Conservation (phyloP, 2,329 filamentous ascomycete genomes). For the Monosporascus sp. region DNA sequence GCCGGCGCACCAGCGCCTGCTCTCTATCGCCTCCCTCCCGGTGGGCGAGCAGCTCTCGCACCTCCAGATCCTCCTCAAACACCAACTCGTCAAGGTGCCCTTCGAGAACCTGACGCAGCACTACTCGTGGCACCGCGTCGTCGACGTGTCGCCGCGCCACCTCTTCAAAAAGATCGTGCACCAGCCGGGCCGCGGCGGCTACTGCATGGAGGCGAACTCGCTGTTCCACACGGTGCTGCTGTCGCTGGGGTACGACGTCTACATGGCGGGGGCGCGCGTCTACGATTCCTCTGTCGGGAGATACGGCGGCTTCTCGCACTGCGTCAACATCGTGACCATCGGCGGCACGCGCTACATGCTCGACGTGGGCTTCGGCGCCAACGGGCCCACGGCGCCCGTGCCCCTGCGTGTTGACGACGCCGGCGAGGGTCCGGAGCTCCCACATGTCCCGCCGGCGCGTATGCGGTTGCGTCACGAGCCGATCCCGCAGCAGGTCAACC, state of each 20-base stretch:
- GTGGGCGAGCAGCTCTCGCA: slow-evolving; percentile 5
- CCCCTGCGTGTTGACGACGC: background rate
- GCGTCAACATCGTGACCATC: slow-evolving; percentile 19
- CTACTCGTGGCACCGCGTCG: slow-evolving; percentile 29
- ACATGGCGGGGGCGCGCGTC: slow-evolving; percentile 21
- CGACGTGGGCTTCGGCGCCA: slow-evolving; percentile 20
- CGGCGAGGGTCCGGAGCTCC: slow-evolving; percentile 1
- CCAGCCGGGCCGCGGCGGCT: slow-evolving; percentile 33
- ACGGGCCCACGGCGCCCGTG: slow-evolving; percentile 13
- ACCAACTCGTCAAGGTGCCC: slow-evolving; percentile 37
- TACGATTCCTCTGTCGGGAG: slow-evolving; percentile 1
- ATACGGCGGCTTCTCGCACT: slow-evolving; percentile 22
- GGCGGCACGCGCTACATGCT: slow-evolving; percentile 10
- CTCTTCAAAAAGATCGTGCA: slow-evolving; percentile 34
- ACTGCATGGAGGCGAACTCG: slow-evolving; percentile 40
- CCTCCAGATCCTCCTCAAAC: slow-evolving; percentile 12
- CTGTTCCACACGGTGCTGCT: slow-evolving; percentile 37
- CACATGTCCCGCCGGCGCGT: slow-evolving; percentile 19
- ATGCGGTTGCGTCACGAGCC: slow-evolving; percentile 25
- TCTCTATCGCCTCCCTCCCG: slow-evolving; percentile 3
- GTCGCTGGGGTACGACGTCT: slow-evolving; percentile 31
- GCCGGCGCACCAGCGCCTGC: slow-evolving; percentile 5
- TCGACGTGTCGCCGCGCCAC: slow-evolving; percentile 29
- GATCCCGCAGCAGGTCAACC: slow-evolving; percentile 17
- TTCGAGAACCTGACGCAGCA: slow-evolving; percentile 42